Evolutionary conservation across 176 grass and related monocot genomes (phyloP).

Genomic region (Bonia amplexicaulis): DNA sequence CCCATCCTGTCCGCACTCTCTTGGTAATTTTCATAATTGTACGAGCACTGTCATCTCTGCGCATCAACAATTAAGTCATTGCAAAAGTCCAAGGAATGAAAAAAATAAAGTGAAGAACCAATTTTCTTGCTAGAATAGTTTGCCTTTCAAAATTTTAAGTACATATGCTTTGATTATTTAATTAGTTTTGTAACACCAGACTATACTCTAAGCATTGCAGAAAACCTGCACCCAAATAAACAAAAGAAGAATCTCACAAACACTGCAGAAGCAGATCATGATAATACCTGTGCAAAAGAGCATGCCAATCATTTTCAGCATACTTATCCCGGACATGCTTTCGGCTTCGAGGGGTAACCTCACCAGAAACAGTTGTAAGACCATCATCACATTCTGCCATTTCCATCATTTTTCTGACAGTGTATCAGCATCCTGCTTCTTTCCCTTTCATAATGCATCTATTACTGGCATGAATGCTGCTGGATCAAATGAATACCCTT

Average conservation of each 20-base stretch:
- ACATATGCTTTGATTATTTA: slow-evolving; percentile 19
- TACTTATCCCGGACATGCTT: slow-evolving; percentile 35
- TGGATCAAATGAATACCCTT: slow-evolving; percentile 76
- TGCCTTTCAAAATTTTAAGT: slow-evolving; percentile 6
- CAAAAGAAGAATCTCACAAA: slow-evolving; percentile 1
- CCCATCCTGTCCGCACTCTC: slow-evolving; percentile 83
- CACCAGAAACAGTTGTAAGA: slow-evolving; percentile 17
- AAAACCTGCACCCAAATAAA: slow-evolving; percentile 18
- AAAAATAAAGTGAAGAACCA: background rate
- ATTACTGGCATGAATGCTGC: slow-evolving; percentile 74
- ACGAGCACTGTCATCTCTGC: slow-evolving; percentile 83
- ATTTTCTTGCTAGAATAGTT: slow-evolving; percentile 15
- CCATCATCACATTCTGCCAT: slow-evolving; percentile 42
- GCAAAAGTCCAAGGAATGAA: slow-evolving; percentile 16
- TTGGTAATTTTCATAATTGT: slow-evolving; percentile 79
- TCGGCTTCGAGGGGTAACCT: slow-evolving; percentile 2
- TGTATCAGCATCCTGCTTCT: slow-evolving; percentile 69
- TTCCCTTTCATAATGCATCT: slow-evolving; percentile 72
- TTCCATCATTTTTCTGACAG: slow-evolving; percentile 83
- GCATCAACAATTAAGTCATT: slow-evolving; percentile 32
- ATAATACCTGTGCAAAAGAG: slow-evolving; percentile 72
- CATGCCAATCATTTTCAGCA: slow-evolving; percentile 60
- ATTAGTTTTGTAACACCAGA: background rate
- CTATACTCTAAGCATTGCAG: background rate
- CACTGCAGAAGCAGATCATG: background rate